These are phyloP conservation scores for Kappamyces sp. DNA, from an alignment of 192 early-diverging fungal genomes.

Conservation along the genomic window DNA sequence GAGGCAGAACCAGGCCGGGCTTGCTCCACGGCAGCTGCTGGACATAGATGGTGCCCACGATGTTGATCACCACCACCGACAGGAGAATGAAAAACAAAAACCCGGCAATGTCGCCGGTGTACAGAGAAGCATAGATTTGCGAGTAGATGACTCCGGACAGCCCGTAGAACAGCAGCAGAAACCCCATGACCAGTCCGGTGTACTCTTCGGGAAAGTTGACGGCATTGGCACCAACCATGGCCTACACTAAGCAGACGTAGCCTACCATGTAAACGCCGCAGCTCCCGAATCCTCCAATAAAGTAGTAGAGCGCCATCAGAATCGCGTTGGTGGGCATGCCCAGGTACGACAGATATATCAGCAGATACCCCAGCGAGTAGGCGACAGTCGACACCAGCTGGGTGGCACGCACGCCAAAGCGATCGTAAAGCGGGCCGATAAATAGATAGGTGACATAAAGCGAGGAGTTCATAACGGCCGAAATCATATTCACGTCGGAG, in stretches of 20 bases:
- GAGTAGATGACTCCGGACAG: constrained; percentile 26
- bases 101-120: neutral
- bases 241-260: constrained; percentile 8
- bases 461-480: constrained; percentile 23
- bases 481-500: constrained; percentile 25
- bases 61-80: constrained; percentile 11
- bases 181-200: constrained; percentile 23
- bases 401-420: constrained; percentile 20
- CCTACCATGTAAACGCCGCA: neutral
- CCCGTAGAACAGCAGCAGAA: constrained; percentile 31
- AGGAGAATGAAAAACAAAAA: constrained; percentile 24
- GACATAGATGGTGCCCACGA: constrained; percentile 16
- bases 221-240: constrained; percentile 21
- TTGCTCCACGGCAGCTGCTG: constrained; percentile 1
- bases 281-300: constrained; percentile 20
- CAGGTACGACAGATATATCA: constrained; percentile 22
- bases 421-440: constrained; percentile 32
- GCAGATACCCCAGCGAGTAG: constrained; percentile 21
- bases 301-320: constrained; percentile 24
- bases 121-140: constrained; percentile 15
- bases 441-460: constrained; percentile 31
- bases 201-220: constrained; percentile 18
- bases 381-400: constrained; percentile 11
- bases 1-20: neutral
- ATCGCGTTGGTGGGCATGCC: constrained; percentile 1